Percentiles rank a stretch among this genome's conserved stretches.
phyloP scores from a whole-genome alignment of 2,329 filamentous ascomycete genomes.

The Penicillium italicum region DNA sequence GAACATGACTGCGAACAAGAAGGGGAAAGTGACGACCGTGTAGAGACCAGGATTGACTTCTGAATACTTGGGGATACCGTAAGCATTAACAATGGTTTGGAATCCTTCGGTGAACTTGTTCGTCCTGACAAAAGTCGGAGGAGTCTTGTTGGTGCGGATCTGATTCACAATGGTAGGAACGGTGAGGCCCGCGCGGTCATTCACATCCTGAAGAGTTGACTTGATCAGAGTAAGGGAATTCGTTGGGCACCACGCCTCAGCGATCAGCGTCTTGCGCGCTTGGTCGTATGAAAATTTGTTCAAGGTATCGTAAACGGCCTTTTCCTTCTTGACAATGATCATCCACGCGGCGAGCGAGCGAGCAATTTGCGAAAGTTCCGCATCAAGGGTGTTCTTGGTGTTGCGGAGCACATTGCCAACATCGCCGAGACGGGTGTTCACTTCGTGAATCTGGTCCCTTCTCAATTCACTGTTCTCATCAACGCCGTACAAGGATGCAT shows the following conservation, averaged over 20 bases:
- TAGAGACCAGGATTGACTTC: conserved; percentile 96
- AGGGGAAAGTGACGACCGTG: conserved; percentile 97
- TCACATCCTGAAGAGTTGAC: conserved; percentile 91
- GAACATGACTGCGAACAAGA: conserved; percentile 99
- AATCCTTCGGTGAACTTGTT: conserved; percentile 98
- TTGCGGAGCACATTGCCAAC: conserved; percentile 89
- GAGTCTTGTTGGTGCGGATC: conserved; percentile 94
- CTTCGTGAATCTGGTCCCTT: conserved; percentile 93
- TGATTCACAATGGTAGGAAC: conserved; percentile 98
- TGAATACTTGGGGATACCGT: conserved; percentile 94
- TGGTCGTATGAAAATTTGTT: conserved; percentile 97
- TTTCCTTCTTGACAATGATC: conserved; percentile 96
- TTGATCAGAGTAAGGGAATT: conserved; percentile 86
- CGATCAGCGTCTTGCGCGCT: conserved; percentile 90
- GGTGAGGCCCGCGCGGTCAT: conserved; percentile 90
- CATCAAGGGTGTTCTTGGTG: conserved; percentile 89
- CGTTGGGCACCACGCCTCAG: conserved; percentile 95
- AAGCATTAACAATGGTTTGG: conserved; percentile 98
- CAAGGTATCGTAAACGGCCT: conserved; percentile 91
- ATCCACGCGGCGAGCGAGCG: conserved; percentile 94
- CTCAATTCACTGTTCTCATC: conserved; percentile 96
- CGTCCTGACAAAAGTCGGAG: conserved; percentile 94
- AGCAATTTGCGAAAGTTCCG: conserved; percentile 88
- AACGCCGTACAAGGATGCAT: conserved; percentile 91
- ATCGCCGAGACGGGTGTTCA: conserved; percentile 88